Percentiles rank a stretch among this genome's conserved stretches.
These are phyloP conservation scores for Cercospora canescens DNA, from an alignment of 2,329 filamentous ascomycete genomes.

Conservation along the genomic window DNA sequence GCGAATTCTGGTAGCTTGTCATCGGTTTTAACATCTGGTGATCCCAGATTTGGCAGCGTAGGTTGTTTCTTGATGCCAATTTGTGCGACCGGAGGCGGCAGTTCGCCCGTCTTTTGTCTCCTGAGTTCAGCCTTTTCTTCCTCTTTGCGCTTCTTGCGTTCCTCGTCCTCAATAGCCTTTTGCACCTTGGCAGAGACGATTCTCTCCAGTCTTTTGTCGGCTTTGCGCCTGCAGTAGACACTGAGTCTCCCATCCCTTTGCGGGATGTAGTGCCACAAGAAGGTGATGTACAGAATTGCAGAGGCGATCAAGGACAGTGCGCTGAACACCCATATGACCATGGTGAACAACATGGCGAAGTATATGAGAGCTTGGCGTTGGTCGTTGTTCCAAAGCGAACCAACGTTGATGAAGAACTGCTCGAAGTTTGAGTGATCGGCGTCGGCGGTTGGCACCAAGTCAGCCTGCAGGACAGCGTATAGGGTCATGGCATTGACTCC, in stretches of 20 bases:
- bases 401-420: slow-evolving; percentile 82
- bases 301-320: slow-evolving; percentile 73
- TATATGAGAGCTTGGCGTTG: slow-evolving; percentile 79
- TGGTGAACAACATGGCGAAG: slow-evolving; percentile 87
- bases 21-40: slow-evolving; percentile 54
- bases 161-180: slow-evolving; percentile 80
- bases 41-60: slow-evolving; percentile 66
- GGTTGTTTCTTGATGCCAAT: slow-evolving; percentile 49
- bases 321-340: slow-evolving; percentile 85
- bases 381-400: slow-evolving; percentile 69
- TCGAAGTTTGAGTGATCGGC: slow-evolving; percentile 64
- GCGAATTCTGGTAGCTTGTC: slow-evolving; percentile 42
- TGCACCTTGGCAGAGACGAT: slow-evolving; percentile 87
- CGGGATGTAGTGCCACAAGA: slow-evolving; percentile 91
- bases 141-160: slow-evolving; percentile 55
- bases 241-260: slow-evolving; percentile 75
- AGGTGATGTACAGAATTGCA: slow-evolving; percentile 77
- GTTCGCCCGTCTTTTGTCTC: slow-evolving; percentile 32
- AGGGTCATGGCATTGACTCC: slow-evolving; percentile 88
- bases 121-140: slow-evolving; percentile 55
- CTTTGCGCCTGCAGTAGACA: slow-evolving; percentile 87
- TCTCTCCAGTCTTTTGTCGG: slow-evolving; percentile 78
- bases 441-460: slow-evolving; percentile 59
- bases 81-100: slow-evolving; percentile 17
- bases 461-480: slow-evolving; percentile 75